Evolutionary conservation across 345 rosid species (phyloP).

Genomic region (Syzygium grande): DNA sequence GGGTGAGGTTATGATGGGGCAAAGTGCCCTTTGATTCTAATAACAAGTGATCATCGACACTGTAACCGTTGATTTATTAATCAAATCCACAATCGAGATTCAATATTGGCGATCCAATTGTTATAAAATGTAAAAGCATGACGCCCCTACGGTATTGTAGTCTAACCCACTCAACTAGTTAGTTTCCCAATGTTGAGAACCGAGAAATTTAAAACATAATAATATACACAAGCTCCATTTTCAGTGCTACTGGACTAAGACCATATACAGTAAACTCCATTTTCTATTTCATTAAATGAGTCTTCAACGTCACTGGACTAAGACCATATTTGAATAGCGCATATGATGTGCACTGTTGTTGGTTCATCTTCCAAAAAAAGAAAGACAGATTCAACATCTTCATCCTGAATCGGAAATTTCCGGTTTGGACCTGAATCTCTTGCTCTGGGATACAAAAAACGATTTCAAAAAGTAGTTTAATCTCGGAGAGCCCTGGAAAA

Average conservation of each 20-base stretch:
- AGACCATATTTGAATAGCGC: too few species aligned
- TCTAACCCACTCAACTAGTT: fast-evolving
- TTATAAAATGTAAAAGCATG: fast-evolving
- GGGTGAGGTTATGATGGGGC: fast-evolving
- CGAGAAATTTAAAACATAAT: too few species aligned
- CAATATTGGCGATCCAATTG: fast-evolving
- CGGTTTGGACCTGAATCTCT: background rate
- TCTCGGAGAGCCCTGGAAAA: background rate
- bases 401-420: too few species aligned
- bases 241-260: too few species aligned
- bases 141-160: fast-evolving
- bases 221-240: too few species aligned
- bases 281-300: too few species aligned
- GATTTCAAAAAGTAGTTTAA: background rate
- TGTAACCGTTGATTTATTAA: background rate
- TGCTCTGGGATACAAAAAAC: background rate
- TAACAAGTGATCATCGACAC: background rate
- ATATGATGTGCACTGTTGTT: too few species aligned
- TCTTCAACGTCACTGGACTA: too few species aligned
- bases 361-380: too few species aligned
- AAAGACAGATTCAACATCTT: too few species aligned
- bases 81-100: background rate
- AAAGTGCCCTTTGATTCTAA: background rate
- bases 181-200: too few species aligned
- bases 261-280: too few species aligned